Evolutionary conservation across 192 early-diverging fungal genomes (phyloP), one percentile per base, ranked within the genome.

Genomic region (Backusella tarrabulga): DNA sequence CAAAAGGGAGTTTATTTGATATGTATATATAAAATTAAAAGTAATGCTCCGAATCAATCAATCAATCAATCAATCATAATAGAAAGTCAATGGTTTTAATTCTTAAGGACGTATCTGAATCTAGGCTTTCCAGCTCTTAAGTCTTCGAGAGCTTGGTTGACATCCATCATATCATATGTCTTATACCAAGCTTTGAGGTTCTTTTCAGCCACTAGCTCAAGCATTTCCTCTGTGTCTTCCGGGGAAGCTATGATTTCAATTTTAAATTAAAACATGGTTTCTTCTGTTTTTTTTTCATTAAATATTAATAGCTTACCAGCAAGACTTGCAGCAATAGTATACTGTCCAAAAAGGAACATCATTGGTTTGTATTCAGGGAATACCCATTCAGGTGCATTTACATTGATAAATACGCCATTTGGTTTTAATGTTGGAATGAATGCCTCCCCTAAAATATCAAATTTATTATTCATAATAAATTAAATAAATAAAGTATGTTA

Each of bases 51-150:
- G 54, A 26, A 26, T 11, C 6, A 60, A 32, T 32, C 32, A 32
- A 29, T 29, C 32, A 32, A 29, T 29, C 29, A 26, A 23, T 11
- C 6, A 56, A 23, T 26, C 21, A 11, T 60, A 26, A 2, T 26
- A 26, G 2, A 26, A 21, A 26, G 9, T 3, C 23, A 60, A 60
- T 21, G 5, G 19, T 69, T 76, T 40, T 87, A 84, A 76, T 87
- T 92, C 66, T 92, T 86, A 56, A 94, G 83, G 21, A 95, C 94
- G 72, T 91, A 79, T 74, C 93, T 86, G 79, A 91, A 95, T 72
- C 86, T 87, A 4, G 88, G 90, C 68, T 89, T 87, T 73, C 89
- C 91, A n/a, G 82, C 78, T 73, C 85, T 84, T 63, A 94, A 82
- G 35, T 79, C 85, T 80, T 86, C 81, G 36, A 93, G 73, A 23